Evolutionary conservation across 2,329 filamentous ascomycete species (phyloP).

Genomic region (Colletotrichum paranaense): DNA sequence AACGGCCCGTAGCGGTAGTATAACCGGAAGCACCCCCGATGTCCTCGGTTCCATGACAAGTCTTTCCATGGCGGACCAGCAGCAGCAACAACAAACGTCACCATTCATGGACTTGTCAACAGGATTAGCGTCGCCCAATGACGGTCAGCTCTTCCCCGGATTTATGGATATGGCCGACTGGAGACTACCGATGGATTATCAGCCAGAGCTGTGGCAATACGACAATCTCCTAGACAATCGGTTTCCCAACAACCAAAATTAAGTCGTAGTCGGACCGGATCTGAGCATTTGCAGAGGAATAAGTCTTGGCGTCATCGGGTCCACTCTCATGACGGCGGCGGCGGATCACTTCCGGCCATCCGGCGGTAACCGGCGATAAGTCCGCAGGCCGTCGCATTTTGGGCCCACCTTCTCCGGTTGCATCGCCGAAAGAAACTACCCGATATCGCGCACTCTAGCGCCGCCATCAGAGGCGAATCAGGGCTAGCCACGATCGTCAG

Average conservation of each 20-base stretch:
- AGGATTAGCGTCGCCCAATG: neutral
- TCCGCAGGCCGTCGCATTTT: neutral
- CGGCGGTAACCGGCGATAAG: neutral
- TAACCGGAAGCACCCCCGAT: slow-evolving; percentile 1
- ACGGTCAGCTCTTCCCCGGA: slow-evolving; percentile 6
- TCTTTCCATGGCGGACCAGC: slow-evolving; percentile 21
- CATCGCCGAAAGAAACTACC: neutral
- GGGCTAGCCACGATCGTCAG: neutral
- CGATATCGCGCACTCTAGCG: neutral
- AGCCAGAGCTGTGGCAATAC: slow-evolving; percentile 28
- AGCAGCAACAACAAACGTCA: slow-evolving; percentile 4
- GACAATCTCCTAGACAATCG: slow-evolving; percentile 5
- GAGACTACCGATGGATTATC: slow-evolving; percentile 30
- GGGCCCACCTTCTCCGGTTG: neutral
- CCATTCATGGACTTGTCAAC: neutral
- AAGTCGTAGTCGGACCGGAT: neutral
- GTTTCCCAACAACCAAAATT: slow-evolving; percentile 5
- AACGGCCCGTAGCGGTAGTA: slow-evolving; percentile 2
- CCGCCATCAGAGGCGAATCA: neutral
- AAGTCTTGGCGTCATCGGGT: neutral
- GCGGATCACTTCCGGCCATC: neutral
- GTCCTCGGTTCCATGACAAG: slow-evolving; percentile 18
- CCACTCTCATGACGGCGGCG: neutral
- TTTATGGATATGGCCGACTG: slow-evolving; percentile 28
- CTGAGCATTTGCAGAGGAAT: neutral